Base-by-base conservation (phyloP, 2,329 filamentous ascomycete species). In the Aspergillus neoniger region DNA sequence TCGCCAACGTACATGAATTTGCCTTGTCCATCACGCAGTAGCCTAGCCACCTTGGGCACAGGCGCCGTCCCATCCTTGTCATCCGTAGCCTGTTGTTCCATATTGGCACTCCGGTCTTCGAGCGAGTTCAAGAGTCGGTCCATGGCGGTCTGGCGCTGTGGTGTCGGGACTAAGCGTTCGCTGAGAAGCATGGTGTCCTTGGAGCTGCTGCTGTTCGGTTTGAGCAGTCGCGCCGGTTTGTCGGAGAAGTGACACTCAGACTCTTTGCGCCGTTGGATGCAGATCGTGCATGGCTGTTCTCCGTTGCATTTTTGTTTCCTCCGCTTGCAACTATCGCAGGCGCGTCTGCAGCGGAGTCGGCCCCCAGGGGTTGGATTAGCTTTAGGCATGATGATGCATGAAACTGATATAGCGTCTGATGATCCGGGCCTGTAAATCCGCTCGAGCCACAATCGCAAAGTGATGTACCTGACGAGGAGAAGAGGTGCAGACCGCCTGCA, bases 1-100 rank as follows among this genome's bases (percentile, higher is more conserved):
- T 84, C 82, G 14, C 82, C 82, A 28, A 84, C 80, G 63, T 83
- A 84, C 67, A 84, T 83, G 53, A 82, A 79, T 58, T 83, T 83
- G 5, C 82, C 82, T 62, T 83, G 80, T 0, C 81, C 80, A 63
- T 83, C 82, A 23, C 80, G 80, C 9, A 84, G 73, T 25, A 84
- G 77, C 9, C 81, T 77, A 67, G 69, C 78, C 66, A 65, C 78
- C 69, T 72, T 77, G 50, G 67, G 77, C 62, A 70, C 76, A 10
- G 71, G 71, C 9, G 74, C 70, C 14, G 64, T 69, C 21, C 73
- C 73, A 47, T 74, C 72, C 41, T 72, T 74, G 39, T 74, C 73
- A 25, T 73, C 70, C 14, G 67, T 61, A 28, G 57, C 61, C 30
- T 72, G 66, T 21, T 70, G 68, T 47, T 75, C 73, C 25, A 73